Percentiles rank a stretch among this genome's conserved stretches.
Conservation (phyloP, 2,329 filamentous ascomycete species). For the Colletotrichum spaethianum region DNA sequence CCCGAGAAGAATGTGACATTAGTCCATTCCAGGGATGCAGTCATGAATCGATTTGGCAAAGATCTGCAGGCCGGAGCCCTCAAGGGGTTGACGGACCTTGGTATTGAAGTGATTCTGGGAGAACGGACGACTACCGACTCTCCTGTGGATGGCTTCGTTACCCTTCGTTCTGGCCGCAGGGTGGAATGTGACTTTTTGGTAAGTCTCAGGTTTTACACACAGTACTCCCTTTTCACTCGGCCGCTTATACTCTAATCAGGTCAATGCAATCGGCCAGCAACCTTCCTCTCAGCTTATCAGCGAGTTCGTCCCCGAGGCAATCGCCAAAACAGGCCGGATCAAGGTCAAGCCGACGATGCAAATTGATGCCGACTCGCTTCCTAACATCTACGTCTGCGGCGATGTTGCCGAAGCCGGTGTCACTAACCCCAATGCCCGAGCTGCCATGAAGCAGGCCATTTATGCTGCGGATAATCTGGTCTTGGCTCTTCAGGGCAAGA, state of each 20-base stretch:
- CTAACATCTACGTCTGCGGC: conserved; percentile 74
- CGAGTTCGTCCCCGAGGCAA: conserved; percentile 57
- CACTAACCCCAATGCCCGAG: conserved; percentile 67
- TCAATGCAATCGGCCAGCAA: conserved; percentile 72
- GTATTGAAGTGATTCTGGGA: conserved; percentile 65
- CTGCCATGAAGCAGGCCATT: conserved; percentile 67
- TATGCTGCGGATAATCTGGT: conserved; percentile 70
- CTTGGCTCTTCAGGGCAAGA: conserved; percentile 57
- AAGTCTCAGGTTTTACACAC: conserved; percentile 37
- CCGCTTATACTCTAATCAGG: conserved; percentile 52
- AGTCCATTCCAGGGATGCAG: conserved; percentile 67
- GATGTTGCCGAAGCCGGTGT: conserved; percentile 71
- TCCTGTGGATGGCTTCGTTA: conserved; percentile 54
- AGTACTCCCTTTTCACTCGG: conserved; percentile 14
- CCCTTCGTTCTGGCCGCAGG: conserved; percentile 59
- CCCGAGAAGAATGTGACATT: conserved; percentile 70
- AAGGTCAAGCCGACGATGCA: conserved; percentile 71
- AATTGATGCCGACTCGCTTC: conserved; percentile 61
- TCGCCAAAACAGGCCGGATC: conserved; percentile 65
- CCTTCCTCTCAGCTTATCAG: conserved; percentile 67
- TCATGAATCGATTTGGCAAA: conserved; percentile 68
- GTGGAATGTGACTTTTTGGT: conserved; percentile 67
- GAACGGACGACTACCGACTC: conserved; percentile 60
- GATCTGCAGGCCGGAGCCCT: conserved; percentile 56
- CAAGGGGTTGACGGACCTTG: conserved; percentile 60